These are phyloP conservation scores for Stentor coeruleus DNA, from an alignment of 73 alveolate genomes.

Conservation along the genomic window DNA sequence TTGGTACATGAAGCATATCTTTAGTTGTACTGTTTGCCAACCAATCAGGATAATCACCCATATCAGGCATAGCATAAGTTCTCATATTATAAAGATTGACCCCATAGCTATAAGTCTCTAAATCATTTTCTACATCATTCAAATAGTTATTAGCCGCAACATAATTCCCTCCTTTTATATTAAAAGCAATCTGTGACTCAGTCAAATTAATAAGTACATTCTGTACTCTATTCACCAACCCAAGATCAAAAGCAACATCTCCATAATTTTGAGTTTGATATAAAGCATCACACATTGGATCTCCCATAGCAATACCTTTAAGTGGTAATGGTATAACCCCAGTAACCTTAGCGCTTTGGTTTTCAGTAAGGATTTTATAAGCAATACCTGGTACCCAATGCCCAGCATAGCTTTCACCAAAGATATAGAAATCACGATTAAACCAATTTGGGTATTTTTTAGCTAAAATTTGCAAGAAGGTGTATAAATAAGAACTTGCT, in stretches of 20 bases:
- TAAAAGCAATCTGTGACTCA: not conserved
- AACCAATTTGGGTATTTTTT: slow-evolving; percentile 56
- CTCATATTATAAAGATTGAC: slow-evolving; percentile 53
- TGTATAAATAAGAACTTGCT: not conserved
- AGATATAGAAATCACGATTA: slow-evolving; percentile 58
- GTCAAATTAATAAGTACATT: not conserved
- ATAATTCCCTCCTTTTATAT: not conserved
- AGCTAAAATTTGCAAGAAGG: slow-evolving; percentile 49
- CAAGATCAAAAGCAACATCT: slow-evolving; percentile 24
- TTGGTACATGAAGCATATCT: slow-evolving; percentile 44
- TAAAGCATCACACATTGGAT: slow-evolving; percentile 47
- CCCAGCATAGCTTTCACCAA: slow-evolving; percentile 90
- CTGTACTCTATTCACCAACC: slow-evolving; percentile 21
- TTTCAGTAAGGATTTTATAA: slow-evolving; percentile 26
- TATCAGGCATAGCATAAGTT: slow-evolving; percentile 38
- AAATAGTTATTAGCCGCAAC: not conserved
- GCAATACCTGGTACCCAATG: slow-evolving; percentile 74
- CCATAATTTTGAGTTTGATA: slow-evolving; percentile 28
- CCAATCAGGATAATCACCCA: slow-evolving; percentile 31
- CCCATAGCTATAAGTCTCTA: slow-evolving; percentile 30
- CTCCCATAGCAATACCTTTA: slow-evolving; percentile 59
- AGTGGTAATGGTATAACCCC: slow-evolving; percentile 27
- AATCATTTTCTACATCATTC: not conserved
- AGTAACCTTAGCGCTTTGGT: slow-evolving; percentile 20
- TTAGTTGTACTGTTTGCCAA: slow-evolving; percentile 30